Conservation (phyloP, 2,329 filamentous ascomycete species). For the Aspergillus pseudoterreus region DNA sequence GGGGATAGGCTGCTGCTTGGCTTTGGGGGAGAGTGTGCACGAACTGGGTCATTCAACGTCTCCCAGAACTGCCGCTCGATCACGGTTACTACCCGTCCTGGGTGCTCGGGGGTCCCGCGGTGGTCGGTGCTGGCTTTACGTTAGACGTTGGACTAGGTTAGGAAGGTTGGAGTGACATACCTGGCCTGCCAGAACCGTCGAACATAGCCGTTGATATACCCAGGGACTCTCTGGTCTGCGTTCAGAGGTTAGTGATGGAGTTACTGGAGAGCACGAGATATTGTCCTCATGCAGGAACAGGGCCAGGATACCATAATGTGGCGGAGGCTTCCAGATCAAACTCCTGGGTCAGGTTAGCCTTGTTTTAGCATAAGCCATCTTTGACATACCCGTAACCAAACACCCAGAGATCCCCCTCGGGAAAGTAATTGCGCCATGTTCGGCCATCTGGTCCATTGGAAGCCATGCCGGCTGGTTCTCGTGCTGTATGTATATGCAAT, state of each 20-base stretch:
- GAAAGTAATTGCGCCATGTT: conserved; percentile 44
- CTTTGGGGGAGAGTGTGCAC: conserved; percentile 8
- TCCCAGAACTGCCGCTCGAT: conserved; percentile 84
- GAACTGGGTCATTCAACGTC: conserved; percentile 63
- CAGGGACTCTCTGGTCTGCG: conserved; percentile 78
- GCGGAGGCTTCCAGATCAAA: conserved; percentile 96
- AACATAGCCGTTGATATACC: conserved; percentile 90
- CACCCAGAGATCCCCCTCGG: conserved; percentile 76
- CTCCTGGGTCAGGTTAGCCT: conserved; percentile 55
- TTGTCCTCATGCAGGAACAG: not conserved
- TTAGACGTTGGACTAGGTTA: conserved; percentile 3
- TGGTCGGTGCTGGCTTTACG: conserved; percentile 72
- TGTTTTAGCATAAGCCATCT: not conserved
- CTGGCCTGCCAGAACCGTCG: conserved; percentile 84
- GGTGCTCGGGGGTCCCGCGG: conserved; percentile 80
- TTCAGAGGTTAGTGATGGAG: not conserved
- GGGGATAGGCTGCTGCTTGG: not conserved
- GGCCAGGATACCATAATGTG: conserved; percentile 73
- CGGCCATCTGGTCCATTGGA: conserved; percentile 19
- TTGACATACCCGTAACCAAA: conserved; percentile 85
- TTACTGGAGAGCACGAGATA: not conserved
- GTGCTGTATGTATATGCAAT: not conserved
- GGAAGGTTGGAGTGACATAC: conserved; percentile 13
- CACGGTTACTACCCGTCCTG: conserved; percentile 88
- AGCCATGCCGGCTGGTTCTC: not conserved